Conservation (phyloP, 179 eudicot species). For the Nepenthes alata region DNA sequence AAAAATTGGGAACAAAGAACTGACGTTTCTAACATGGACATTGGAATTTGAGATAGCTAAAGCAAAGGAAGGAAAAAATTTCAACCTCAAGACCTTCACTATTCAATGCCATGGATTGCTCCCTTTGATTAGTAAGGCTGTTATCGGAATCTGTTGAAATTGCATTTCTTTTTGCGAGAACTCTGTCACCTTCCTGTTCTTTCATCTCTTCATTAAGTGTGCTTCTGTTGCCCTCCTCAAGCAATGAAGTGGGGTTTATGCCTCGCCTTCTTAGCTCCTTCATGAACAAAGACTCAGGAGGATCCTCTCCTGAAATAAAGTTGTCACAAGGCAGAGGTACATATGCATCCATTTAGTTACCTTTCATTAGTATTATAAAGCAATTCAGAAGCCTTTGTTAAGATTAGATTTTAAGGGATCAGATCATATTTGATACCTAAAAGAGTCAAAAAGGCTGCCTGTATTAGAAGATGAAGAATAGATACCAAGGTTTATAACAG, state of each 20-base stretch:
- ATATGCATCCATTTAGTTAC: too few species aligned
- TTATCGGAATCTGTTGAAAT: constrained; percentile 43
- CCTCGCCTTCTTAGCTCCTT: constrained; percentile 82
- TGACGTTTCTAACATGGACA: too few species aligned
- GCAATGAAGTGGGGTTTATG: constrained; percentile 66
- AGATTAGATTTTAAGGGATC: too few species aligned
- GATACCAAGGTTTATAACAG: too few species aligned
- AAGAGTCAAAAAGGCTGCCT: too few species aligned
- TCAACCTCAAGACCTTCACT: constrained; percentile 98
- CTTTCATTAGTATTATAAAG: too few species aligned
- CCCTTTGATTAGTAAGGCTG: constrained; percentile 69
- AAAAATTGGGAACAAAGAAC: too few species aligned
- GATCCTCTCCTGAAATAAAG: constrained; percentile 65
- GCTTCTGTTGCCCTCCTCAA: constrained; percentile 59
- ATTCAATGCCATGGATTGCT: constrained; percentile 76
- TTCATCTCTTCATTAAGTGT: constrained; percentile 41
- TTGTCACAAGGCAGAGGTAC: too few species aligned
- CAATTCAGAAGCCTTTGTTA: too few species aligned
- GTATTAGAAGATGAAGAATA: too few species aligned
- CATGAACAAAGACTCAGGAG: constrained; percentile 93
- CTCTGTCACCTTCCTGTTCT: constrained; percentile 48
- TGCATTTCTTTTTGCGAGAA: constrained; percentile 44
- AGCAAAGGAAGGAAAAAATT: background rate
- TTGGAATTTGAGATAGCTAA: too few species aligned
- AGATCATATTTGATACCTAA: too few species aligned